Conservation (phyloP, 2,329 filamentous ascomycete species). For the Paecilomyces niveus region DNA sequence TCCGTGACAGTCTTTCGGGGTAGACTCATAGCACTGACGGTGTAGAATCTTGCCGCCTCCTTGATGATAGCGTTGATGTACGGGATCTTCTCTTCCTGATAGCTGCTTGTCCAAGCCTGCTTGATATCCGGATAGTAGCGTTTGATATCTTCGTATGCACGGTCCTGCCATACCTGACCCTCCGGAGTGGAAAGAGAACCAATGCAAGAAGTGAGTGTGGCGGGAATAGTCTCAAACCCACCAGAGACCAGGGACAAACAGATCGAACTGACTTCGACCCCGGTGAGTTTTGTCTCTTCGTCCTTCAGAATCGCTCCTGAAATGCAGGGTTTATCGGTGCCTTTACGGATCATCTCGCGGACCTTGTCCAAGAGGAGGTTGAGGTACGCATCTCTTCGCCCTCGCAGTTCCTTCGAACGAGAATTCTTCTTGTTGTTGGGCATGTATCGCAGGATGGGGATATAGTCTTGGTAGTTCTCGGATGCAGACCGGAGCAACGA, state of each 20-base stretch:
- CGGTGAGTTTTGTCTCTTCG: slow-evolving; percentile 57
- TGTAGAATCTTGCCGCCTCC: slow-evolving; percentile 67
- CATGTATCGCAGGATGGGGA: slow-evolving; percentile 58
- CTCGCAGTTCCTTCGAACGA: slow-evolving; percentile 54
- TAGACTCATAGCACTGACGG: slow-evolving; percentile 65
- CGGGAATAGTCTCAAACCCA: slow-evolving; percentile 68
- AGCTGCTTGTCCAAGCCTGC: slow-evolving; percentile 60
- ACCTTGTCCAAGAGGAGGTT: slow-evolving; percentile 48
- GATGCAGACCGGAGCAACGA: slow-evolving; percentile 68
- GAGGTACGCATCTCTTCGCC: slow-evolving; percentile 58
- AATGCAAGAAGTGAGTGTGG: slow-evolving; percentile 65
- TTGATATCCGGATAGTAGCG: slow-evolving; percentile 55
- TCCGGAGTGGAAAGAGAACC: slow-evolving; percentile 58
- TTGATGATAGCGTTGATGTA: slow-evolving; percentile 69
- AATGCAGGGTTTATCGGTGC: slow-evolving; percentile 58
- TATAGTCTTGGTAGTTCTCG: slow-evolving; percentile 74
- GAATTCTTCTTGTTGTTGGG: slow-evolving; percentile 50
- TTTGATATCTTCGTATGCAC: slow-evolving; percentile 60
- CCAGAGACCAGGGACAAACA: slow-evolving; percentile 70
- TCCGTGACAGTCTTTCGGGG: slow-evolving; percentile 61
- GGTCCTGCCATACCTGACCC: slow-evolving; percentile 60
- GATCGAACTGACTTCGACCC: slow-evolving; percentile 65
- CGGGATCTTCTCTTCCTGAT: slow-evolving; percentile 61
- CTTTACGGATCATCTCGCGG: slow-evolving; percentile 49
- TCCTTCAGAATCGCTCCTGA: slow-evolving; percentile 59